phyloP scores from a whole-genome alignment of 140 eudicot genomes.

The Bidens hawaiensis region DNA sequence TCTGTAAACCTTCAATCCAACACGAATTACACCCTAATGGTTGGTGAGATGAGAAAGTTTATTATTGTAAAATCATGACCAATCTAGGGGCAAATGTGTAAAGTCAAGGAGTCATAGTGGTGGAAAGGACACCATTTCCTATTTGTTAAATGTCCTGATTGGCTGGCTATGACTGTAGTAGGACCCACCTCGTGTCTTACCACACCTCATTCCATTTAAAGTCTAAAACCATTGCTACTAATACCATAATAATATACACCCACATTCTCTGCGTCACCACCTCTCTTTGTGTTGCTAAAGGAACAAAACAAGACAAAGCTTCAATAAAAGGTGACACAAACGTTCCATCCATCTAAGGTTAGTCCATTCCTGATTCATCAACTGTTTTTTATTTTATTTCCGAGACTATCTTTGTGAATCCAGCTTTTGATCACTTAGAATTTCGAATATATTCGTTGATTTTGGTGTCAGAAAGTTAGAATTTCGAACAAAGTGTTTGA shows the following conservation, averaged over 20 bases:
- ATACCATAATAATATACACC: neutral
- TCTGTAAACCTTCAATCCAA: too few relatives aligned
- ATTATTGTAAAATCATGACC: neutral
- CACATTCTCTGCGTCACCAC: conserved; percentile 8
- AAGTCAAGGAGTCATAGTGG: neutral
- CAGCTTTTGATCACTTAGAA: neutral
- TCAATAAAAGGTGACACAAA: too few relatives aligned
- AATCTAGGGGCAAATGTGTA: neutral
- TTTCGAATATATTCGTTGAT: neutral
- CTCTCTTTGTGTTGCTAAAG: neutral
- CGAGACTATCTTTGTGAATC: neutral
- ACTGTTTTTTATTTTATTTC: conserved; percentile 1
- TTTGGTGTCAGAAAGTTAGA: neutral
- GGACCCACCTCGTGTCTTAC: conserved; percentile 20
- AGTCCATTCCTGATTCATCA: conserved; percentile 8
- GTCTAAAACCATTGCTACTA: too few relatives aligned
- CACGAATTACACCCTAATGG: too few relatives aligned
- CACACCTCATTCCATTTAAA: too few relatives aligned
- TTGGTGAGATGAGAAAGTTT: neutral
- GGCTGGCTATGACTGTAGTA: conserved; percentile 25
- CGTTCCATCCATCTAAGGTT: conserved; percentile 31
- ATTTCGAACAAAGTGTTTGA: conserved; percentile 1
- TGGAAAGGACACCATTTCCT: neutral
- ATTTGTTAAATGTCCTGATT: conserved; percentile 12
- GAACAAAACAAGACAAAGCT: neutral